Base-by-base conservation (phyloP, 192 early-diverging fungal species). In the Umbelopsis sp. region DNA sequence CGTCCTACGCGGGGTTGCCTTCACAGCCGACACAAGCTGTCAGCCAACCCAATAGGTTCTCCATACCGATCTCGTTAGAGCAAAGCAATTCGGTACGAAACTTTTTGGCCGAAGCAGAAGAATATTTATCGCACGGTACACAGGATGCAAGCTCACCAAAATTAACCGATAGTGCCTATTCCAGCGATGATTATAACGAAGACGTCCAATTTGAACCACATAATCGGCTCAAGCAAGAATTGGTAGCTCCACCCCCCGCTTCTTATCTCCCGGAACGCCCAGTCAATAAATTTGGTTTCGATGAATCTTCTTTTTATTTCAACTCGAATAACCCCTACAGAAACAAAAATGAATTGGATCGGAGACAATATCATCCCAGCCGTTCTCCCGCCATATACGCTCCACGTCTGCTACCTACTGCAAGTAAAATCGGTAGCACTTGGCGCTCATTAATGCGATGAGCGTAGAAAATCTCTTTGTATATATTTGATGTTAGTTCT, bases 281-380 rank as follows among this genome's bases (percentile, higher is more conserved):
- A 35, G 55, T 10, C 9, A 30, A 61, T 18, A n/a, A 35, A 12
- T 18, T n/a, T 2, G 5, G 15, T 18, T 22, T 37, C 2, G 30
- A 35, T 18, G 25, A 11, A 16, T 2, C 13, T 8, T 16, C 13
- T 37, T 30, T 25, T 37, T 25, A 27, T 35, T 35, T 27, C 13
- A 61, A 35, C 33, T 35, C 27, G 5, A 61, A 61, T 13, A 61
- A 61, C 18, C 55, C 55, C 11, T 61, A 61, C 27, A 25, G 55
- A 18, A 33, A 8, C 55, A 33, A n/a, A 18, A 15, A 61, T 8
- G 30, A 61, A 35, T 13, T 61, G 55, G 55, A 61, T n/a, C 27
- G 5, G 27, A 61, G 33, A 61, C 10, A 13, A 25, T 12, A 22
- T 23, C 22, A 3, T 23, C 25, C 51, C 25, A 10, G 25, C 13